These are phyloP conservation scores for Talaromyces adpressus DNA, from an alignment of 495 filamentous ascomycete genomes.

Conservation along the genomic window DNA sequence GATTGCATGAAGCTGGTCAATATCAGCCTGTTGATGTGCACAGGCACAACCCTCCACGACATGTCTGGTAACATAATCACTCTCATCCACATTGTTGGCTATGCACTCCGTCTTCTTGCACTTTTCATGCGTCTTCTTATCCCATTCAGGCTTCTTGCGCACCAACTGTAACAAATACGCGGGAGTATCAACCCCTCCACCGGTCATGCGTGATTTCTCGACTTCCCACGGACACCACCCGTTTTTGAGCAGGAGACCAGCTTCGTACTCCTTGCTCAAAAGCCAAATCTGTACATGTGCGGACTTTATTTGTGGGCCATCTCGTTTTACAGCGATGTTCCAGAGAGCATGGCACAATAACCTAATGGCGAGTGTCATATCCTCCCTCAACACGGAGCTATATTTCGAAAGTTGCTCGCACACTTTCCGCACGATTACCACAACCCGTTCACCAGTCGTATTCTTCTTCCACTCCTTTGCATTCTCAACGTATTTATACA, in stretches of 20 bases:
- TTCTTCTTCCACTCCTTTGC: not conserved
- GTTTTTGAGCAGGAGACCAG: not conserved
- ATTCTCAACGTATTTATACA: not conserved
- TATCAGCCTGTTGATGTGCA: not conserved
- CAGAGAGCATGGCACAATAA: not conserved
- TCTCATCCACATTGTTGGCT: not conserved
- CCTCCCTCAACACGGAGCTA: not conserved
- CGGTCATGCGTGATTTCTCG: not conserved
- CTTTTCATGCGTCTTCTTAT: not conserved
- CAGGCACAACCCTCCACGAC: not conserved
- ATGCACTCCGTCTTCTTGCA: not conserved
- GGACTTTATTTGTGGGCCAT: not conserved
- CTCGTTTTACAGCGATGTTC: not conserved
- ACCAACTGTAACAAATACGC: not conserved
- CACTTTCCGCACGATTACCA: not conserved
- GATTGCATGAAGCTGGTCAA: not conserved
- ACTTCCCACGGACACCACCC: not conserved
- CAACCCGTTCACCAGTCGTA: not conserved
- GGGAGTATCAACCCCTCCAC: not conserved
- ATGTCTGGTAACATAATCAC: not conserved
- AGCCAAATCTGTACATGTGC: not conserved
- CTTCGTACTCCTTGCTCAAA: not conserved
- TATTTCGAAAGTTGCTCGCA: not conserved
- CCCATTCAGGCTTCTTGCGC: not conserved
- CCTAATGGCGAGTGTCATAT: not conserved